These are phyloP conservation scores for Hanseniaspora nectarophila DNA, from an alignment of 805 yeast species.

Conservation along the genomic window DNA sequence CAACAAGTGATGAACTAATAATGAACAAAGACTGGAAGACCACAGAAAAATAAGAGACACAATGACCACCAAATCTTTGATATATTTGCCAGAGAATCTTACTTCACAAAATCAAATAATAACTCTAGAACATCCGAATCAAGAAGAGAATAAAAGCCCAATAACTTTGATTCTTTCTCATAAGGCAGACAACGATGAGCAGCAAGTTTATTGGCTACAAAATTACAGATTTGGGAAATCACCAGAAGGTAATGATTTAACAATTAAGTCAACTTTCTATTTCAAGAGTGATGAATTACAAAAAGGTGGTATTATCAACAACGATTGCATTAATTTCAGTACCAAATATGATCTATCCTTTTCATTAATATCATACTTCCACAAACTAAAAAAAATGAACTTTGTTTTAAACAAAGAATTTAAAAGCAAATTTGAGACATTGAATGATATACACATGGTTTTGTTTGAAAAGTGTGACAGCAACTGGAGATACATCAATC, in stretches of 20 bases:
- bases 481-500: conserved; percentile 3
- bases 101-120: conserved; percentile 12
- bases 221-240: conserved; percentile 6
- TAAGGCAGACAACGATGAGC: background rate
- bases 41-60: background rate
- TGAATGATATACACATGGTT: conserved; percentile 5
- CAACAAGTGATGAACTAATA: no score
- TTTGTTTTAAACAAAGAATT: background rate
- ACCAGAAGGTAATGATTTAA: conserved; percentile 6
- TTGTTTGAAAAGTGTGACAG: background rate
- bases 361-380: conserved; percentile 3
- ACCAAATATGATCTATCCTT: conserved; percentile 5
- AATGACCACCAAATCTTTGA: conserved; percentile 23
- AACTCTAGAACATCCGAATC: background rate
- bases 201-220: conserved; percentile 3
- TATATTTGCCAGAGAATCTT: conserved; percentile 19
- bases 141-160: background rate
- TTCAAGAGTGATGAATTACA: background rate
- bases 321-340: background rate
- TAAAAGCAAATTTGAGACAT: background rate
- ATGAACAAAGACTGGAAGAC: background rate
- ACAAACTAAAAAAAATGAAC: background rate
- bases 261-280: conserved; percentile 3
- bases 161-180: background rate
- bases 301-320: conserved; percentile 5